Evolutionary conservation across 1,284 basidiomycete species (phyloP).

Genomic region (Marasmius oreades): DNA sequence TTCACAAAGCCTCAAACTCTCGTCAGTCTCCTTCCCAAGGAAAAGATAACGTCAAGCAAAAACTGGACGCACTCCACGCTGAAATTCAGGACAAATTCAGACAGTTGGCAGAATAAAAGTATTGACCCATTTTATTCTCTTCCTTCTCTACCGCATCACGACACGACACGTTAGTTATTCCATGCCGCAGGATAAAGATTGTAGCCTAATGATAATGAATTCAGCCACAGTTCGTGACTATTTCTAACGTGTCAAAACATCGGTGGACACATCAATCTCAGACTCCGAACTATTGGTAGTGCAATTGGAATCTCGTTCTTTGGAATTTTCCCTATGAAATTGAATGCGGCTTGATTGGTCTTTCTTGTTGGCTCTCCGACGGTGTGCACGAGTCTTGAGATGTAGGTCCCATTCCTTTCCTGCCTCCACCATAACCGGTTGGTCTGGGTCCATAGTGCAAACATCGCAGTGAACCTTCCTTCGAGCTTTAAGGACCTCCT

Average conservation of each 20-base stretch:
- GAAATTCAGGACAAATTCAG: constrained; percentile 92
- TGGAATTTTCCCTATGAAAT: background rate
- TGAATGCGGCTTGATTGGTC: background rate
- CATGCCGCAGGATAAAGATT: constrained; percentile 9
- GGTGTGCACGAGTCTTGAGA: constrained; percentile 56
- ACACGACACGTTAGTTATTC: constrained; percentile 6
- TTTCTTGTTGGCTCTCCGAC: constrained; percentile 29
- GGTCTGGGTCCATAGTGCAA: constrained; percentile 62
- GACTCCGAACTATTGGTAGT: background rate
- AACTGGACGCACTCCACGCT: constrained; percentile 72
- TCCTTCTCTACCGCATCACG: constrained; percentile 3
- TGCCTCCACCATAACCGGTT: constrained; percentile 76
- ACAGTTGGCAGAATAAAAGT: constrained; percentile 70
- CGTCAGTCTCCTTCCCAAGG: constrained; percentile 80
- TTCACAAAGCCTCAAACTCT: constrained; percentile 16
- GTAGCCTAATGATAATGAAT: constrained; percentile 15
- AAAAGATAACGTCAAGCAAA: constrained; percentile 76
- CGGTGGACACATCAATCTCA: background rate
- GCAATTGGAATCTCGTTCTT: background rate
- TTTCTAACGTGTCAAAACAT: background rate
- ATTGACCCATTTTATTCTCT: background rate
- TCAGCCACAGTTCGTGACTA: background rate
- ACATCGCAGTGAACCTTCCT: constrained; percentile 60
- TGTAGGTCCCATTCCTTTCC: constrained; percentile 67
- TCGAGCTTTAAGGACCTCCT: constrained; percentile 52